A percentile compares a stretch with the other conserved stretches of the same genome.
Evolutionary conservation across 2,329 filamentous ascomycete species (phyloP).

Genomic region (Setomelanomma holmii): DNA sequence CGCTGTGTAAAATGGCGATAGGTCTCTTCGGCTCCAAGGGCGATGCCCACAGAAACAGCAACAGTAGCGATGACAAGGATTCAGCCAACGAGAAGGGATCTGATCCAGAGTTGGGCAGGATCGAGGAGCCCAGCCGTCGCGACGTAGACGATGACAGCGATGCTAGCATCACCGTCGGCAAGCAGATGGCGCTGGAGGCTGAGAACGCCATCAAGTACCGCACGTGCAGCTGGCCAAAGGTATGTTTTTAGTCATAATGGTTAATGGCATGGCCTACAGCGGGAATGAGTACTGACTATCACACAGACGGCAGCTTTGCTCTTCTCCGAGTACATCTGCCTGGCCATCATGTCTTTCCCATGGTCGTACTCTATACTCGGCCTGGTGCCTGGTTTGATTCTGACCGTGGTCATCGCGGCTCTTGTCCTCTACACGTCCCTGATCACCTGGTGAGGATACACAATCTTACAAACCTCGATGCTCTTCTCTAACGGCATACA

Average conservation of each 20-base stretch:
- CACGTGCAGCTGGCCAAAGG: conserved; percentile 93
- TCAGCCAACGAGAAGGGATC: conserved; percentile 23
- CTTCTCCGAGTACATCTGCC: conserved; percentile 94
- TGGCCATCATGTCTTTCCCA: conserved; percentile 94
- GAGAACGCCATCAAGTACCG: conserved; percentile 86
- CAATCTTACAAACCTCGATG: no score
- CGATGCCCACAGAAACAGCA: conserved; percentile 18
- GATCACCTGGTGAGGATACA: conserved; percentile 62
- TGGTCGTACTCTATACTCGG: conserved; percentile 90
- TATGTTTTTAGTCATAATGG: conserved; percentile 51
- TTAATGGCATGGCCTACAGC: no score
- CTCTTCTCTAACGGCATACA: conserved; percentile 44
- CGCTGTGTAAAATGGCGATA: conserved; percentile 62
- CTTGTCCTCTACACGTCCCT: conserved; percentile 85
- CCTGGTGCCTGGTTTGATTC: conserved; percentile 82
- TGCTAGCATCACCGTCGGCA: conserved; percentile 58
- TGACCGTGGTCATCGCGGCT: conserved; percentile 79
- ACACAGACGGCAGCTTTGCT: conserved; percentile 80
- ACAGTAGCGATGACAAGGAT: conserved; percentile 19
- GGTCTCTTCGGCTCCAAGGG: conserved; percentile 35
- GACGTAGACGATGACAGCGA: conserved; percentile 45
- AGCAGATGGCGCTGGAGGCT: conserved; percentile 79
- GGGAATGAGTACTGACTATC: conserved; percentile 13
- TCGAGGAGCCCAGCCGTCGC: conserved; percentile 43
- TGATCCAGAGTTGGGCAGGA: conserved; percentile 51